Base-by-base conservation (phyloP, 371 early-diverging fungal genomes). In the Zychaea mexicana region DNA sequence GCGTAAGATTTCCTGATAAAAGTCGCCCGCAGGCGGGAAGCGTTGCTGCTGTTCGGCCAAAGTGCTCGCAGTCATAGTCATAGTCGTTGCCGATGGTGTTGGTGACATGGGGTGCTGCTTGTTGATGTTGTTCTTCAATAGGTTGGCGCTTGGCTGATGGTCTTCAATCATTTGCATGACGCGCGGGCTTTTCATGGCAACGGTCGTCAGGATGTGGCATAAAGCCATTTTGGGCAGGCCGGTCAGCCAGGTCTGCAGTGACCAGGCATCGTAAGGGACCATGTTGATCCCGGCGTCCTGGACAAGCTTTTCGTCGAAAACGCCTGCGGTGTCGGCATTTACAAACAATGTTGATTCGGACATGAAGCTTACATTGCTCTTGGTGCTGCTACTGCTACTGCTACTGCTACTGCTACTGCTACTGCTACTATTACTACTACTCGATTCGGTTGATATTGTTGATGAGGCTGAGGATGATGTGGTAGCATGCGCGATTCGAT, bases 171-270 rank as follows among this genome's bases (percentile, higher is more conserved):
- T 45, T 32, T 70, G 53, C n/a, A 57, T 52, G 26, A 67, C 45
- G 39, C 61, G 56, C n/a, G 68, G 68, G 24, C 56, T 59, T 52
- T 62, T 63, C 27, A 62, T 26, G 1, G 71, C 67, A 0, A 71
- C 69, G 1, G 71, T 54, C 0, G 78, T 60, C 24, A 78, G 52
- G 19, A 78, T 67, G 38, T 75, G 69, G 38, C 71, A 73, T 0
- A 78, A 66, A 2, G 68, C 58, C 52, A 73, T 65, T 38, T 71
- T 75, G 5, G 78, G 70, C 19, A 75, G 57, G 19, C 64, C 61
- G 47, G 53, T 64, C 12, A 78, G 36, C 75, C 72, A 71, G 31
- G 33, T 65, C 53, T 52, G 69, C 9, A 64, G 60, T 42, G 62
- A 46, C 71, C 71, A 71, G 13, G 57, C 42, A 59, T 67, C 68